phyloP scores from a whole-genome alignment of 805 yeast species.

The Maudiozyma pseudohumilis region DNA sequence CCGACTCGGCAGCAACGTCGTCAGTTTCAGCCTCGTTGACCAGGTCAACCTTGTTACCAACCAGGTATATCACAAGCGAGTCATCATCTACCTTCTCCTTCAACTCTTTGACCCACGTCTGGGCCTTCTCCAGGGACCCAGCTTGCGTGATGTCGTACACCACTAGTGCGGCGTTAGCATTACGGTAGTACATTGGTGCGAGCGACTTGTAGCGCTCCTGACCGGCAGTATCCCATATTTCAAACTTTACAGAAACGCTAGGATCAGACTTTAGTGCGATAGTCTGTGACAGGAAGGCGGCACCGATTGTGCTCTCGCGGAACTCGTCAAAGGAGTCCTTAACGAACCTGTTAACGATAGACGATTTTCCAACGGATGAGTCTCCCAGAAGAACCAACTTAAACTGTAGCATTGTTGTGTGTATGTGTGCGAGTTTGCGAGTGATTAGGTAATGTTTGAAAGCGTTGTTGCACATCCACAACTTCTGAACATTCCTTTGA shows the following conservation, averaged over 20 bases:
- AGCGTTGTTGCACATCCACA: no score
- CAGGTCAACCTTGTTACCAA: slow-evolving; percentile 81
- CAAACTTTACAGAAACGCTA: slow-evolving; percentile 38
- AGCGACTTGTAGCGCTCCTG: slow-evolving; percentile 77
- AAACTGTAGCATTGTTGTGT: slow-evolving; percentile 34
- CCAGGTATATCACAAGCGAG: slow-evolving; percentile 68
- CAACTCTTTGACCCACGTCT: slow-evolving; percentile 85
- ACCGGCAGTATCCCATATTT: slow-evolving; percentile 95
- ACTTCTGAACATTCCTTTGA: no score
- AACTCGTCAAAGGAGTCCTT: slow-evolving; percentile 63
- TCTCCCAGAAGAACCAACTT: slow-evolving; percentile 72
- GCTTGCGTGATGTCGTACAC: slow-evolving; percentile 74
- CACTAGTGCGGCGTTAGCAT: slow-evolving; percentile 74
- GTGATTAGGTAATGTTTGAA: no score
- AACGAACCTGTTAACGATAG: slow-evolving; percentile 75
- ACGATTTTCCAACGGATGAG: slow-evolving; percentile 74
- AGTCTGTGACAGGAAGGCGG: slow-evolving; percentile 87
- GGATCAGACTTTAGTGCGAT: slow-evolving; percentile 28
- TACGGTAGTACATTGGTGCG: slow-evolving; percentile 77
- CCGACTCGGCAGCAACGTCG: slow-evolving; percentile 43
- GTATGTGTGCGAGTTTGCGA: no score
- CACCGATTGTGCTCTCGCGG: slow-evolving; percentile 94
- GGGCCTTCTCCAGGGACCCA: slow-evolving; percentile 67
- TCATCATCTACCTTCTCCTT: slow-evolving; percentile 68
- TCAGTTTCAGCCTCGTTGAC: slow-evolving; percentile 67